Base-by-base conservation (phyloP, 352 stramenopile genomes). In the Phytopythium sindhum region DNA sequence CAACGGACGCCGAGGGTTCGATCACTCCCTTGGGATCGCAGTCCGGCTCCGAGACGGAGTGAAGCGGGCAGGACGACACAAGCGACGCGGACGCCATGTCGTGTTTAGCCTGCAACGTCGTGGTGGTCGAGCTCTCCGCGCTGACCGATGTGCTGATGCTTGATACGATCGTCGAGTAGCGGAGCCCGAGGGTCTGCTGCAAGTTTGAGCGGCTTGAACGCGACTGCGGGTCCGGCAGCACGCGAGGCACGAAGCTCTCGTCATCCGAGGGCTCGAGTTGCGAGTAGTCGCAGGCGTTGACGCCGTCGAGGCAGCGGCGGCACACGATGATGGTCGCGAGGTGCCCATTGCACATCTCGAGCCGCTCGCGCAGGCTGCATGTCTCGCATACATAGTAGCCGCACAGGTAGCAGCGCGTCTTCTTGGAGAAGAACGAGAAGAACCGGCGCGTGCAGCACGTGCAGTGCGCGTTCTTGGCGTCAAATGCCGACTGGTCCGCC, bases 301-400 rank as follows among this genome's bases (percentile, higher is more conserved):
- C 67, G 31, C 60, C 66, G 21, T 66, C 57, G 7, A 59, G 35
- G 26, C 70, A 78, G 6, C 70, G 67, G 31, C 35, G 61, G 50
- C 70, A 78, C 9, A 73, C 60, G 14, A 66, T 56, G 42, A 72
- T 70, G 2, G 67, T 66, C 5, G 64, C 62, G 10, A 74, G 31
- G 17, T 58, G 63, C 10, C 70, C 70, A n/a, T 72, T 78, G 60
- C 63, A 55, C 10, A 65, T 73, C 64, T 78, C 70, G 54, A 78
- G 69, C 12, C 67, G 60, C 45, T 78, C 70, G 0, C 48, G 57
- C 0, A 55, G 63, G n/a, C 53, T 47, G 35, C 70, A 78, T 1
- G 39, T 29, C 11, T 70, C 53, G 51, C 70, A 78, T 5, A 78
- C 64, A 35, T 68, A 67, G 48, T 68, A 78, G 23, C 67, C 67